Conservation (phyloP, 2,329 filamentous ascomycete genomes). For the Tothia fuscella region DNA sequence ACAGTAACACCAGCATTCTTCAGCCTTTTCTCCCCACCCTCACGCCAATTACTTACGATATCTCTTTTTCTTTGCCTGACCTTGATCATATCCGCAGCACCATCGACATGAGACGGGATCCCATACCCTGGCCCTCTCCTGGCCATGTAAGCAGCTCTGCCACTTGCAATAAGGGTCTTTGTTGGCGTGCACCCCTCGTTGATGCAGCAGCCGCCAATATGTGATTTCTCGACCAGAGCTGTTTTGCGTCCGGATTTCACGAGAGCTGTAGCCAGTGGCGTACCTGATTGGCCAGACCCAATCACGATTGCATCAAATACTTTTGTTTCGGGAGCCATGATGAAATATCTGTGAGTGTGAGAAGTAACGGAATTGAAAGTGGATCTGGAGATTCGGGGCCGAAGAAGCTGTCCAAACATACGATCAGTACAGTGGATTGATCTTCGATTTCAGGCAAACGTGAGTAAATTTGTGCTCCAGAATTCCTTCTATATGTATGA, state of each 20-base stretch:
- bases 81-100: constrained; percentile 35
- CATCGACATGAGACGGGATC: constrained; percentile 22
- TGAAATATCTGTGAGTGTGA: not conserved
- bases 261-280: constrained; percentile 37
- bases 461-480: no score
- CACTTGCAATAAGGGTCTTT: constrained; percentile 45
- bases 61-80: constrained; percentile 41
- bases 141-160: constrained; percentile 36
- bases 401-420: no score
- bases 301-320: constrained; percentile 35
- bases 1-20: constrained; percentile 31
- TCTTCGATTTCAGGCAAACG: no score
- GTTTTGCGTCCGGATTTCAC: constrained; percentile 33
- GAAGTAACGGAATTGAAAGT: not conserved
- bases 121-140: constrained; percentile 35
- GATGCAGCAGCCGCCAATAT: constrained; percentile 42
- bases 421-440: no score
- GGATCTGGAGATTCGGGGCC: no score
- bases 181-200: constrained; percentile 47
- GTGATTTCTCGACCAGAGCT: constrained; percentile 35
- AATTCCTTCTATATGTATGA: no score
- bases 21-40: constrained; percentile 34
- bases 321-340: constrained; percentile 11
- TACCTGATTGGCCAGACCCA: constrained; percentile 42
- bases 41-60: constrained; percentile 39